These are phyloP conservation scores for Ciborinia camelliae DNA, from an alignment of 2,329 filamentous ascomycete genomes.

Conservation along the genomic window DNA sequence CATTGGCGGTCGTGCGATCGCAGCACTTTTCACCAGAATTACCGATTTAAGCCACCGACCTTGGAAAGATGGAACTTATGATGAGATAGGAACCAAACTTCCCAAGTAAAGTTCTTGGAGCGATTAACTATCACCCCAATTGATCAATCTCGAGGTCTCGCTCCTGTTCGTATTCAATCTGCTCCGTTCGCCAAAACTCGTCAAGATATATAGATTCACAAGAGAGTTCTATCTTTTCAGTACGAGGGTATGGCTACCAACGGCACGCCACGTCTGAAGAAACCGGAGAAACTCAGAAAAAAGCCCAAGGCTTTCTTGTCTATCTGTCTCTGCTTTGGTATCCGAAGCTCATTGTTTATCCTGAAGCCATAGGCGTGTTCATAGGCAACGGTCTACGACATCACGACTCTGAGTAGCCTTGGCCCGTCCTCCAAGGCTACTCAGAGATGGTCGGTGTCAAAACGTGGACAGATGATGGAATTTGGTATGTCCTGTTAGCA, in stretches of 20 bases:
- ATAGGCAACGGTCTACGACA: too few relatives aligned
- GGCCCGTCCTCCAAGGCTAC: background rate
- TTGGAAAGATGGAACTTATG: background rate
- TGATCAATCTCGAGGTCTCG: background rate
- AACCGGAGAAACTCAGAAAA: conserved; percentile 95
- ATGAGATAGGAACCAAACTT: conserved; percentile 3
- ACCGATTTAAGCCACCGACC: background rate
- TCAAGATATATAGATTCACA: background rate
- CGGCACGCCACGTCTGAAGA: conserved; percentile 93
- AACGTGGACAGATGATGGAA: background rate
- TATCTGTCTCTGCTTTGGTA: conserved; percentile 93
- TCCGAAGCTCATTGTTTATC: too few relatives aligned
- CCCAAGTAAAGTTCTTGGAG: background rate
- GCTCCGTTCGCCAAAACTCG: too few relatives aligned
- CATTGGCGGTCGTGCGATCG: background rate
- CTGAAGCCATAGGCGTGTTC: too few relatives aligned
- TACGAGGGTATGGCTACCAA: too few relatives aligned
- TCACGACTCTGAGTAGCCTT: too few relatives aligned
- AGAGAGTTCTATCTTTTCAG: too few relatives aligned
- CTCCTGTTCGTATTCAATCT: background rate
- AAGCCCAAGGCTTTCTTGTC: conserved; percentile 96
- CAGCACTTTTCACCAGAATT: background rate
- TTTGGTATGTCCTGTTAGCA: background rate
- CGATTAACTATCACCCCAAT: background rate
- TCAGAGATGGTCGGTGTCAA: background rate